Base-by-base conservation (phyloP, 2,329 filamentous ascomycete species). In the Botrytis deweyae region DNA sequence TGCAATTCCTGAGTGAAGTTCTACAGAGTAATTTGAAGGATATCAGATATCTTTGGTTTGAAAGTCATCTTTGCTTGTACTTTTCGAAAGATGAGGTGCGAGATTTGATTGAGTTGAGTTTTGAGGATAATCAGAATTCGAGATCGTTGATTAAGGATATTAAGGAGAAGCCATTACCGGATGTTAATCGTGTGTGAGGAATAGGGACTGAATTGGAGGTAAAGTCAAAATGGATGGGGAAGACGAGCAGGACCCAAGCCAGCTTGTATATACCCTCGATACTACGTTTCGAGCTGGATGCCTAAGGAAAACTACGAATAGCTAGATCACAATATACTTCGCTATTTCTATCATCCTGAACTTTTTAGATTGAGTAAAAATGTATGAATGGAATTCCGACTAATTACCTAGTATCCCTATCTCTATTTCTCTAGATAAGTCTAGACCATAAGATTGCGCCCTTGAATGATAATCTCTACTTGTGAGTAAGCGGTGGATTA, bases 11-110 rank as follows among this genome's bases (percentile, higher is more conserved):
- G 29, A 87, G 87, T 75, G 88, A 91, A 80, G 87, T 91, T 42
- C 83, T 92, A 76, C 89, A 92, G 83, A 90, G 89, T 77, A 91
- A 91, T 78, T 83, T 91, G 71, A 87, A 87, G 75, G 90, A 91
- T 75, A 87, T 92, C 73, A 85, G 84, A 73, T 91, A 85, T 76
- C 81, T 92, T 55, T 92, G 90, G 90, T 85, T 87, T 78, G 89
- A 92, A 76, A 89, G 89, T 81, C 89, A 91, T 80, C 83, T 92
- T 61, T 90, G 89, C 76, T 80, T 91, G 55, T 90, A 91, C 80
- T 91, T 91, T 77, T 85, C 87, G 0, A 85, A 83, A 12, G 86
- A 86, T 7, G 89, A 91, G 82, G 88, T 91, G 22, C 81, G 91
- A 49, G 89, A 92, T 75, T 80, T 92, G 77, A 87, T 91, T 64